Conservation (phyloP, 1,139 yeast species). For the Geotrichum aggregatum region DNA sequence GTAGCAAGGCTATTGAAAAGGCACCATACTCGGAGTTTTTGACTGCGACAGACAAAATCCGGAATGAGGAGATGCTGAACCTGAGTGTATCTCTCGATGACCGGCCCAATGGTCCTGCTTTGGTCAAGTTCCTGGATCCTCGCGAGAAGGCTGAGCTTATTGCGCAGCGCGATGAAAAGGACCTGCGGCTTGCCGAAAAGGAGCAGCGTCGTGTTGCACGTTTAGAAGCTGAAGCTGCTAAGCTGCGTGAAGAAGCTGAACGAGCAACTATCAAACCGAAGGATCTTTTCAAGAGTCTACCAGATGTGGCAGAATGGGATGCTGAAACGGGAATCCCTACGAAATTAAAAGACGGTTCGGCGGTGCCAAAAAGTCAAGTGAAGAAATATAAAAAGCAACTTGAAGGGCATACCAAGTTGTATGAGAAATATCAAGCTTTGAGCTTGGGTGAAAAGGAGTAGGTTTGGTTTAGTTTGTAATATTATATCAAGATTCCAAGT, state of each 20-base stretch:
- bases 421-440: conserved; percentile 58
- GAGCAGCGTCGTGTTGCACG: conserved; percentile 38
- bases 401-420: conserved; percentile 76
- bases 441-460: too few species aligned
- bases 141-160: conserved; percentile 66
- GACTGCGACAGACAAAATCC: conserved; percentile 52
- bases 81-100: conserved; percentile 87
- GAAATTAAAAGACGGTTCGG: conserved; percentile 73
- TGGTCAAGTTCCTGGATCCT: conserved; percentile 71
- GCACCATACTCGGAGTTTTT: conserved; percentile 55
- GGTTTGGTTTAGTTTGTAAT: too few species aligned
- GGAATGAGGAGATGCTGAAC: conserved; percentile 62
- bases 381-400: conserved; percentile 77
- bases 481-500: too few species aligned
- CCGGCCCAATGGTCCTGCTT: conserved; percentile 68
- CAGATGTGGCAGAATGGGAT: conserved; percentile 72
- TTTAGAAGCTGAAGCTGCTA: conserved; percentile 34
- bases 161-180: conserved; percentile 55
- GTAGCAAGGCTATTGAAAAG: conserved; percentile 66
- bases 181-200: conserved; percentile 50
- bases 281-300: conserved; percentile 60
- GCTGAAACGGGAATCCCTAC: conserved; percentile 80
- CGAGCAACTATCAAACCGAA: conserved; percentile 67
- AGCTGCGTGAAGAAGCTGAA: conserved; percentile 61
- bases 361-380: conserved; percentile 77